Percentiles rank a stretch among this genome's conserved stretches.
Evolutionary conservation across 23 red algal species (phyloP).

Genomic region (Gracilaria domingensis): DNA sequence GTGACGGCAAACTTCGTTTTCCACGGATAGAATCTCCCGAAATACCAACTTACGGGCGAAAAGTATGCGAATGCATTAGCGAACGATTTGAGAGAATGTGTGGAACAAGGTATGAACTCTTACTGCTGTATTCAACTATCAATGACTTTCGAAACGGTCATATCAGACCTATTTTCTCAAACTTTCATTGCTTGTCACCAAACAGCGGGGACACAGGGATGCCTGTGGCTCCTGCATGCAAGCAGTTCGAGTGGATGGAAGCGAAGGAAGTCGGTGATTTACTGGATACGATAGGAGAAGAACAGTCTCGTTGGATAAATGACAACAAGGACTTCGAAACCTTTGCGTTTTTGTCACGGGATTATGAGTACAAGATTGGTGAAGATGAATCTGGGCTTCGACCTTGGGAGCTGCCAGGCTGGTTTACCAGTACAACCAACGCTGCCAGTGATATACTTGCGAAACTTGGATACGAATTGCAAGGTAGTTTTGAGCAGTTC

Average conservation of each 20-base stretch:
- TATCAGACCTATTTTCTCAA: not conserved
- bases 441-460: not conserved
- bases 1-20: not conserved
- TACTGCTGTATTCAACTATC: not conserved
- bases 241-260: not conserved
- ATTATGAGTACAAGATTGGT: not conserved
- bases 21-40: not conserved
- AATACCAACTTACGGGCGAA: not conserved
- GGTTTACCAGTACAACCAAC: not conserved
- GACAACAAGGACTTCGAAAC: not conserved
- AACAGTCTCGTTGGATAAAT: not conserved
- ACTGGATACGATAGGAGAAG: not conserved
- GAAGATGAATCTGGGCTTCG: not conserved
- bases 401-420: not conserved
- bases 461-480: not conserved
- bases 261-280: not conserved
- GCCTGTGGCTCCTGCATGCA: not conserved
- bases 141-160: not conserved
- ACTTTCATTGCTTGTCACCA: not conserved
- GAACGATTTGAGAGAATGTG: not conserved
- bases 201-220: not conserved
- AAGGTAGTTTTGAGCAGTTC: not conserved
- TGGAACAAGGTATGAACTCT: not conserved
- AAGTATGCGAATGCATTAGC: not conserved
- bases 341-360: not conserved